Conservation (phyloP, 2,329 filamentous ascomycete genomes). For the Ophioceras dolichostomum region DNA sequence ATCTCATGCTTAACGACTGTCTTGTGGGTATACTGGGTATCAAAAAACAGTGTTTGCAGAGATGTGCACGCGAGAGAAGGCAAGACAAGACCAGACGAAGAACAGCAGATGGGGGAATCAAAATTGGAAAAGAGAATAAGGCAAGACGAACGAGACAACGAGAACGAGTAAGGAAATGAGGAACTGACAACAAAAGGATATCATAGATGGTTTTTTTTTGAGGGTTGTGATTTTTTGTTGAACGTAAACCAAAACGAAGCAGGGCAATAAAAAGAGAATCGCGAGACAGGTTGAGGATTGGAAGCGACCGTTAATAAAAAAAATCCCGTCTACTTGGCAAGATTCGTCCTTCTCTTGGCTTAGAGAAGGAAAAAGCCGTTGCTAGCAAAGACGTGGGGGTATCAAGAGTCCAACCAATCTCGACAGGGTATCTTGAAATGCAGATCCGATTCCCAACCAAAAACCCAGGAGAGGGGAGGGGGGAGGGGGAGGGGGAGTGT, state of each 20-base stretch:
- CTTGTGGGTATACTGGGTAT: conserved; percentile 4
- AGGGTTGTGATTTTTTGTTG: background rate
- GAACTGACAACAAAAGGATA: background rate
- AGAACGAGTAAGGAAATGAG: background rate
- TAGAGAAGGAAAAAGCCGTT: too few relatives aligned
- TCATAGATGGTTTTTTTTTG: background rate
- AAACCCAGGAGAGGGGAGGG: conserved; percentile 8
- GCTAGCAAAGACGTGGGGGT: conserved; percentile 2
- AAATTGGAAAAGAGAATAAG: background rate
- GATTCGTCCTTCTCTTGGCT: too few relatives aligned
- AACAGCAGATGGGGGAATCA: background rate
- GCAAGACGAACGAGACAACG: background rate
- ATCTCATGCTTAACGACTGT: conserved; percentile 1
- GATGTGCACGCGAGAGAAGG: too few relatives aligned
- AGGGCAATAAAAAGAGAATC: background rate
- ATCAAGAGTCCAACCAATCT: conserved; percentile 12
- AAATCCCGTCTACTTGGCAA: too few relatives aligned
- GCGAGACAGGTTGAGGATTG: too few relatives aligned
- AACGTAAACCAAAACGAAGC: too few relatives aligned
- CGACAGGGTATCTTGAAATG: conserved; percentile 46
- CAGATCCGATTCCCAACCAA: conserved; percentile 38
- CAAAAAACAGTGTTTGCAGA: conserved; percentile 2
- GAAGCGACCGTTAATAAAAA: too few relatives aligned
- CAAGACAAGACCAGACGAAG: conserved; percentile 1
- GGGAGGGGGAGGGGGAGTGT: conserved; percentile 3